Evolutionary conservation across 108 stramenopile species (phyloP).

Genomic region (Hondaea fermentalgiana): DNA sequence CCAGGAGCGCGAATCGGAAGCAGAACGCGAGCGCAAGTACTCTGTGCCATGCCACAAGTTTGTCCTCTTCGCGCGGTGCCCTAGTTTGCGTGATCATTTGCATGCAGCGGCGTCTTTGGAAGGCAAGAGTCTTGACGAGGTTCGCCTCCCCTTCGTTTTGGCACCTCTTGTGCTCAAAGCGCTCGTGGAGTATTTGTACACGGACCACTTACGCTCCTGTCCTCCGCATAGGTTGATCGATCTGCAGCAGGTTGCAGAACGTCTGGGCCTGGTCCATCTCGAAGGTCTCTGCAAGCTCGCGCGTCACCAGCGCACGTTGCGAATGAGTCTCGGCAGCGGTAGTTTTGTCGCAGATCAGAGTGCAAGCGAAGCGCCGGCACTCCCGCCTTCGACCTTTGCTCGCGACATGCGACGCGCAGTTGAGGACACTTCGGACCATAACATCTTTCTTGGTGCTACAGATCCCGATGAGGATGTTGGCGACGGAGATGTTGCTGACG

Average conservation of each 20-base stretch:
- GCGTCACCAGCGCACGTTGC: neutral
- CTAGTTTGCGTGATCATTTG: neutral
- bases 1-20: neutral
- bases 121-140: neutral
- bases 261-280: neutral
- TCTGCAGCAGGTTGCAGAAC: neutral
- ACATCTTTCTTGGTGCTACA: neutral
- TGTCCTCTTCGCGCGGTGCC: neutral
- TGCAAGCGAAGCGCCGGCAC: neutral
- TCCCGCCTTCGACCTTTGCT: neutral
- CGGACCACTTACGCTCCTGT: neutral
- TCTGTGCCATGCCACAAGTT: neutral
- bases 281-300: neutral
- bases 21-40: neutral
- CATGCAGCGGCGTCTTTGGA: neutral
- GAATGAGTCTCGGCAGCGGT: neutral
- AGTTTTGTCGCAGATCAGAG: too few relatives aligned
- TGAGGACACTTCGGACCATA: neutral
- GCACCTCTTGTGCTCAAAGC: neutral
- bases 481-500: neutral
- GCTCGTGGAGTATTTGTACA: neutral
- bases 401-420: neutral
- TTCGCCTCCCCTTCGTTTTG: neutral
- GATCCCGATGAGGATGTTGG: neutral
- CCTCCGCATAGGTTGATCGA: conserved; percentile 3